Percentiles rank a stretch among this genome's conserved stretches.
phyloP scores from a whole-genome alignment of 202 grass and related monocot species.

The Cymbopogon flexuosus region DNA sequence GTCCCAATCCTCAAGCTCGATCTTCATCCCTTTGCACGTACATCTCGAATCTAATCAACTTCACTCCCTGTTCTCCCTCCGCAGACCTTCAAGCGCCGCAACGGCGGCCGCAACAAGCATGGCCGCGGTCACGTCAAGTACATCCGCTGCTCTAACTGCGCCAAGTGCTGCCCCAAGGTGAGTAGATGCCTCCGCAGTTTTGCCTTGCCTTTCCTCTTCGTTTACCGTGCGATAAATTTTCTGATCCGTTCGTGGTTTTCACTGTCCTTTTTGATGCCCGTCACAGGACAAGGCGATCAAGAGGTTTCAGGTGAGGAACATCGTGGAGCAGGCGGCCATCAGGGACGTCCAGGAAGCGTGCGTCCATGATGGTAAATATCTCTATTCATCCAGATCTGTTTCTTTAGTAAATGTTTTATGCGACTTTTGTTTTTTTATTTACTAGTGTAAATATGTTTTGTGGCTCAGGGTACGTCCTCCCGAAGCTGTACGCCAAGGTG shows the following conservation, averaged over 20 bases:
- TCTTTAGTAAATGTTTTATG: no score
- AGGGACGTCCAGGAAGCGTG: constrained; percentile 48
- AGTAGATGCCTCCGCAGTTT: background rate
- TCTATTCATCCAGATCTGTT: background rate
- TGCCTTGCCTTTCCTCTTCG: background rate
- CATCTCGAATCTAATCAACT: background rate
- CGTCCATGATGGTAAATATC: constrained; percentile 36
- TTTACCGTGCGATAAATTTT: background rate
- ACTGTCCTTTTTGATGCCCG: background rate
- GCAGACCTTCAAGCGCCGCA: constrained; percentile 51
- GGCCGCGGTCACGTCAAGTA: constrained; percentile 51
- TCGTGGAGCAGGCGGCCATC: constrained; percentile 43
- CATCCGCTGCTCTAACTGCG: constrained; percentile 57
- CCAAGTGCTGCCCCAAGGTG: constrained; percentile 52
- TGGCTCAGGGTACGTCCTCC: constrained; percentile 36
- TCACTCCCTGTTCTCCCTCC: background rate
- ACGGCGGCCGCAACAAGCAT: constrained; percentile 54
- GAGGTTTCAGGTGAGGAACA: constrained; percentile 45
- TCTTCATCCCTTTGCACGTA: background rate
- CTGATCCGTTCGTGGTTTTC: background rate
- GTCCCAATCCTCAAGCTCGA: background rate
- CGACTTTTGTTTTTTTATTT: background rate
- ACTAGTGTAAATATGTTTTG: background rate
- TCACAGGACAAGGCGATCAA: constrained; percentile 49
- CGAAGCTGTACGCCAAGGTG: constrained; percentile 45